Conservation (phyloP, 495 filamentous ascomycete species). For the Penicillium ochrochloron region DNA sequence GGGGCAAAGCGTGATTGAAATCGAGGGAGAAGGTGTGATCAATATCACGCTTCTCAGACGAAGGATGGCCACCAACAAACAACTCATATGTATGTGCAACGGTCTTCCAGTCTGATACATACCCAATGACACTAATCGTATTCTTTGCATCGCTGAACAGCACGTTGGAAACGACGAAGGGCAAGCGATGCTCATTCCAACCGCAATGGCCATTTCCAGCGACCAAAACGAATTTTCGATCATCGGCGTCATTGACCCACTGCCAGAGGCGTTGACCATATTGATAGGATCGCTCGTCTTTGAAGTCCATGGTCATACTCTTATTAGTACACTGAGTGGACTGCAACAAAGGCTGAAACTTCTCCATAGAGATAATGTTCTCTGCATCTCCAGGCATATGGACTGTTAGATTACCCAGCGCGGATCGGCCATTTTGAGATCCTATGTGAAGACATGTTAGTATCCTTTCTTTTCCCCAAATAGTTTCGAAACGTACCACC, state of each 20-base stretch:
- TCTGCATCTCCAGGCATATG: conserved; percentile 5
- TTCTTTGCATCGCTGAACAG: background rate
- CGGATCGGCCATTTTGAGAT: conserved; percentile 5
- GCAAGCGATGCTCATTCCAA: background rate
- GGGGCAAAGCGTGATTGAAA: background rate
- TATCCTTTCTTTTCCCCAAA: background rate
- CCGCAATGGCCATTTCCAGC: background rate
- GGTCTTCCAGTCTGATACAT: background rate
- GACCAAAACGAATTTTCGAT: background rate
- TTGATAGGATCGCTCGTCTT: conserved; percentile 1
- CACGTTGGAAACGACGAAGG: background rate
- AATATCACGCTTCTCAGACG: background rate
- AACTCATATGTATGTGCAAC: background rate
- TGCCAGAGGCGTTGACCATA: conserved; percentile 8
- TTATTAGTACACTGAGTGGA: background rate
- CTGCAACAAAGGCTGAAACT: background rate
- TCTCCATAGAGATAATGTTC: conserved; percentile 7
- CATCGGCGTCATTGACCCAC: conserved; percentile 3
- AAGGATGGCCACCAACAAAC: conserved; percentile 1
- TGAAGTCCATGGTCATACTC: background rate
- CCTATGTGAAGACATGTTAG: background rate
- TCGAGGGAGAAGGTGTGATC: background rate
- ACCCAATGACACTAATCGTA: background rate
- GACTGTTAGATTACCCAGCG: conserved; percentile 3
- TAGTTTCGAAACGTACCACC: background rate